Percentiles rank a stretch among this genome's conserved stretches.
Conservation (phyloP, 805 yeast genomes). For the Brettanomyces anomalus region DNA sequence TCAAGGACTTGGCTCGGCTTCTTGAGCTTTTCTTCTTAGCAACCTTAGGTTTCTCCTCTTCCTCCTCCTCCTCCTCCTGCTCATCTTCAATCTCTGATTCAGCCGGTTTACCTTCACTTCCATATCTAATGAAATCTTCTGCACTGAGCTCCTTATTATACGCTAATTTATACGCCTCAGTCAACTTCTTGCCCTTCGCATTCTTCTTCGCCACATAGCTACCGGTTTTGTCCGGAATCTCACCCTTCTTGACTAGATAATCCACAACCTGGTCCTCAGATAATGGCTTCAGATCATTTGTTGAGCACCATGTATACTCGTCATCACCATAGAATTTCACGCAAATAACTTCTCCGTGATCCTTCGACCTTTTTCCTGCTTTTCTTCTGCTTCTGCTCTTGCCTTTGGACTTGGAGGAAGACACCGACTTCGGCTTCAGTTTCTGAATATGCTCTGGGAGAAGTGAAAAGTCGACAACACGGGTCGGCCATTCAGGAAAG, state of each 20-base stretch:
- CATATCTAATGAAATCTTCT: conserved; percentile 36
- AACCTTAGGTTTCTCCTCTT: conserved; percentile 1
- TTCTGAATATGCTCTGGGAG: conserved; percentile 49
- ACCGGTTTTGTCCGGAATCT: conserved; percentile 27
- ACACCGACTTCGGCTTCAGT: conserved; percentile 39
- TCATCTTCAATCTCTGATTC: neutral
- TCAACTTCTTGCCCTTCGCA: conserved; percentile 18
- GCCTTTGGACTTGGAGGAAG: conserved; percentile 14
- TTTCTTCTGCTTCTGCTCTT: conserved; percentile 3
- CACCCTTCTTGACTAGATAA: conserved; percentile 20
- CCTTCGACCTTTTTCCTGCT: conserved; percentile 9
- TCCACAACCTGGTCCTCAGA: conserved; percentile 31
- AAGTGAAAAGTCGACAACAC: conserved; percentile 53
- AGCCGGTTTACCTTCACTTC: conserved; percentile 32
- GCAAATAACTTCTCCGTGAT: conserved; percentile 20
- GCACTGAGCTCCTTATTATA: conserved; percentile 34
- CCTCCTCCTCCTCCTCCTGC: neutral
- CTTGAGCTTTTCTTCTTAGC: conserved; percentile 1
- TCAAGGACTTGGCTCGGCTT: neutral
- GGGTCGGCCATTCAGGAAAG: conserved; percentile 87
- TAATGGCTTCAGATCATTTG: conserved; percentile 41
- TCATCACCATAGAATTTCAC: conserved; percentile 68
- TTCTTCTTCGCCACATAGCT: conserved; percentile 46
- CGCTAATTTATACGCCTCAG: conserved; percentile 23
- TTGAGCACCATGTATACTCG: conserved; percentile 59